Conservation (phyloP, 2,329 filamentous ascomycete species). For the Botrytis aclada region DNA sequence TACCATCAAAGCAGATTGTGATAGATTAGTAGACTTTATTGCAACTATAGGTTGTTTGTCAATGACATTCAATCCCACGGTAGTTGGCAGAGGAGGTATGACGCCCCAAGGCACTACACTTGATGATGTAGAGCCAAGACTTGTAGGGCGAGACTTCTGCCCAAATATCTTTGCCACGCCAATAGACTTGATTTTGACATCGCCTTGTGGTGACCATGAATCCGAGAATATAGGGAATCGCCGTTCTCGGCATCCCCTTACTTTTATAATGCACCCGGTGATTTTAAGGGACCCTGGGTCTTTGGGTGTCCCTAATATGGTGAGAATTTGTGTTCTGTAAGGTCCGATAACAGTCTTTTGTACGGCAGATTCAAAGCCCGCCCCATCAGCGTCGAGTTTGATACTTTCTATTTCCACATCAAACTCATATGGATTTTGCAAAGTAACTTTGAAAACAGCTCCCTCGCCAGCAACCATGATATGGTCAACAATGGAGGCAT, state of each 20-base stretch:
- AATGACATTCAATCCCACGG: slow-evolving; percentile 70
- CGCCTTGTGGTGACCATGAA: slow-evolving; percentile 68
- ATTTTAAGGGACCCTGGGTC: slow-evolving; percentile 67
- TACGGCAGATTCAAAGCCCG: slow-evolving; percentile 64
- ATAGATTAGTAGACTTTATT: slow-evolving; percentile 72
- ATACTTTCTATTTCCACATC: slow-evolving; percentile 86
- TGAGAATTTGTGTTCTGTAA: slow-evolving; percentile 76
- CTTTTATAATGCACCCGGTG: slow-evolving; percentile 73
- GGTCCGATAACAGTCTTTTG: slow-evolving; percentile 71
- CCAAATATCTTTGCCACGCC: slow-evolving; percentile 53
- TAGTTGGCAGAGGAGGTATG: slow-evolving; percentile 41
- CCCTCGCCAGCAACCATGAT: slow-evolving; percentile 76
- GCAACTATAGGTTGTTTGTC: slow-evolving; percentile 72
- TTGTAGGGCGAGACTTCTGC: slow-evolving; percentile 35
- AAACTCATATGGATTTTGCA: slow-evolving; percentile 94
- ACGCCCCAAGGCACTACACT: slow-evolving; percentile 31
- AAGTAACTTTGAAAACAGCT: slow-evolving; percentile 73
- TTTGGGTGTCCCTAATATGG: slow-evolving; percentile 65
- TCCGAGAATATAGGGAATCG: slow-evolving; percentile 80
- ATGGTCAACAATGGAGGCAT: slow-evolving; percentile 58
- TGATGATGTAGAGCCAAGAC: slow-evolving; percentile 37
- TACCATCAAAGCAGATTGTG: slow-evolving; percentile 86
- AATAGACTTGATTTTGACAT: slow-evolving; percentile 72
- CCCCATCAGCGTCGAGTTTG: slow-evolving; percentile 68
- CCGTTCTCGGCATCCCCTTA: slow-evolving; percentile 77